Evolutionary conservation across 2,329 filamentous ascomycete species (phyloP).

Genomic region (Biscogniauxia mediterranea): DNA sequence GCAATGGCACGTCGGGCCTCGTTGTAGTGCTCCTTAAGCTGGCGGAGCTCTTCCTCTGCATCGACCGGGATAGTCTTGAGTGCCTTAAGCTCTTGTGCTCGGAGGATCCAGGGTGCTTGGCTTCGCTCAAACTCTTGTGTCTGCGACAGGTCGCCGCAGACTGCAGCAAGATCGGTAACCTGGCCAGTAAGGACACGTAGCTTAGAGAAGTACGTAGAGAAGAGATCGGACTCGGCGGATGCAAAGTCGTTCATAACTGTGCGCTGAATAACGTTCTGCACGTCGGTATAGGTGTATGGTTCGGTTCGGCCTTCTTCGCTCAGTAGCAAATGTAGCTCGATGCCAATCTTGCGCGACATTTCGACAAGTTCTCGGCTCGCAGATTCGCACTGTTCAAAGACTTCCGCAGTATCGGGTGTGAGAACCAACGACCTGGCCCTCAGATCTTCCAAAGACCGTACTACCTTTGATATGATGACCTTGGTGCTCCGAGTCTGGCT

Average conservation of each 20-base stretch:
- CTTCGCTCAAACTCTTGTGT: constrained; percentile 77
- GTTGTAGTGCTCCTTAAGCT: constrained; percentile 75
- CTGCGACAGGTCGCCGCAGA: constrained; percentile 68
- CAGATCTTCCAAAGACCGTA: constrained; percentile 75
- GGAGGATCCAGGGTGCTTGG: constrained; percentile 77
- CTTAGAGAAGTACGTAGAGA: constrained; percentile 66
- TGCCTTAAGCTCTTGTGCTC: constrained; percentile 77
- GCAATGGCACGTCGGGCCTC: constrained; percentile 72
- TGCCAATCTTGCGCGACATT: constrained; percentile 66
- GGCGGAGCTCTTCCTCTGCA: constrained; percentile 79
- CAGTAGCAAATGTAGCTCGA: constrained; percentile 63
- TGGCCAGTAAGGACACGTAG: constrained; percentile 63
- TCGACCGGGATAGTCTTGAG: constrained; percentile 79
- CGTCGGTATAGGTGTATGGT: constrained; percentile 64
- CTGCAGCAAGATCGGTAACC: constrained; percentile 67
- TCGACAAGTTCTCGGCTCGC: constrained; percentile 63
- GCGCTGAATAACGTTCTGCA: constrained; percentile 61
- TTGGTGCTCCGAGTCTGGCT: constrained; percentile 79
- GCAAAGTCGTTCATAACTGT: constrained; percentile 52
- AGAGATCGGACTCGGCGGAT: constrained; percentile 63
- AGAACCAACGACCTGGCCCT: constrained; percentile 73
- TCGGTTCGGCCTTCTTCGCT: constrained; percentile 70
- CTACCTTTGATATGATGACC: constrained; percentile 76
- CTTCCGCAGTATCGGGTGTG: constrained; percentile 61
- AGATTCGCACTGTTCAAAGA: constrained; percentile 68